Conservation (phyloP, 805 yeast genomes). For the Metschnikowia bowlesiae region DNA sequence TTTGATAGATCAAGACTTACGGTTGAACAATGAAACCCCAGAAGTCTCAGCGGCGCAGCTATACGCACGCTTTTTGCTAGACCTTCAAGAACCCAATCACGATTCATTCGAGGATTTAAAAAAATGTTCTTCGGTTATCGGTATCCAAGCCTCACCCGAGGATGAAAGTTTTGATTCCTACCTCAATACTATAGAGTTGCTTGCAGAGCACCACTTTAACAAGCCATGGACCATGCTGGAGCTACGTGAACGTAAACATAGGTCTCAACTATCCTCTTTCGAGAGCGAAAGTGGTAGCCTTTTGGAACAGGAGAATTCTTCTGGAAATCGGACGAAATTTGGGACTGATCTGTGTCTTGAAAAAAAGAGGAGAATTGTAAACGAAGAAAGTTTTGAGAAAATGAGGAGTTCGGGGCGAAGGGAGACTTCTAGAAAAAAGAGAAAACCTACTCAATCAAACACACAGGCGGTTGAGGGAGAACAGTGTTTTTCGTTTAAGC, state of each 20-base stretch:
- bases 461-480: too few species aligned
- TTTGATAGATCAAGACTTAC: neutral
- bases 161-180: neutral
- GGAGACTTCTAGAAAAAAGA: neutral
- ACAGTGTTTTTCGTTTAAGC: neutral
- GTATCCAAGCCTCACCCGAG: neutral
- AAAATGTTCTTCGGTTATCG: neutral
- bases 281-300: too few species aligned
- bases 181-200: neutral
- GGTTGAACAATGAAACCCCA: neutral
- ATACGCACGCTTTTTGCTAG: neutral
- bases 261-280: too few species aligned
- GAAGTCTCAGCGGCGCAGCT: neutral
- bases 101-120: neutral
- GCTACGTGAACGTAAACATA: neutral
- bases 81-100: neutral
- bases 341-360: too few species aligned
- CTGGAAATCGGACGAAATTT: too few species aligned
- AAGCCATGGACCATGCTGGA: neutral
- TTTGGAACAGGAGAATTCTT: too few species aligned
- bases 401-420: too few species aligned
- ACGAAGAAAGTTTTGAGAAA: too few species aligned
- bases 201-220: neutral
- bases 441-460: neutral
- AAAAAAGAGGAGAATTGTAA: too few species aligned